These are phyloP conservation scores for Umbellularia californica DNA, from an alignment of 164 flowering plant genomes.

Conservation along the genomic window DNA sequence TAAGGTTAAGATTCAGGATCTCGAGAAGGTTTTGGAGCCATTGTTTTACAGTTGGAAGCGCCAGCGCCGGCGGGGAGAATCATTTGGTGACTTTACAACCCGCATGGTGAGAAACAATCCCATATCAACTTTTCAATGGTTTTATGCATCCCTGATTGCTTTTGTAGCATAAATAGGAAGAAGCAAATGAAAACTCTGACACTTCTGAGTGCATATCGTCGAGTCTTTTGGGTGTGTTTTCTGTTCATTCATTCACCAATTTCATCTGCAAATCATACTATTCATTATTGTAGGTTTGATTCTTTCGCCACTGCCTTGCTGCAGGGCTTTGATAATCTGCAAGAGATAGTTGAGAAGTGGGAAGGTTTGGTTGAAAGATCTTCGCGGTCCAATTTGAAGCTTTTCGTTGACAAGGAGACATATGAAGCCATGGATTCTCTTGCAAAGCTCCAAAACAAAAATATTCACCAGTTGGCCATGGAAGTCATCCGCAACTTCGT, in stretches of 20 bases:
- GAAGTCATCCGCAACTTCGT: constrained; percentile 78
- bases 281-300: neutral
- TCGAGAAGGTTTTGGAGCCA: constrained; percentile 91
- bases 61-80: constrained; percentile 61
- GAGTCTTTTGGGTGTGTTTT: neutral
- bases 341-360: constrained; percentile 76
- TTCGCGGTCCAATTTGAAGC: constrained; percentile 50
- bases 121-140: neutral
- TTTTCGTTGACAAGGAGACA: constrained; percentile 32
- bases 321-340: constrained; percentile 86
- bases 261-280: neutral
- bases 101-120: constrained; percentile 55
- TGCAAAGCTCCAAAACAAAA: constrained; percentile 67
- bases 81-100: constrained; percentile 84
- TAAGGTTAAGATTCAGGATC: constrained; percentile 86
- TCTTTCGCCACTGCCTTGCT: neutral
- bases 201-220: neutral
- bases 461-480: constrained; percentile 75
- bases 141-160: neutral
- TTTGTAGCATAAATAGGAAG: neutral
- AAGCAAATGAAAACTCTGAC: neutral
- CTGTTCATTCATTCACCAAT: neutral
- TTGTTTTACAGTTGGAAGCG: constrained; percentile 76
- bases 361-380: constrained; percentile 43
- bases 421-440: constrained; percentile 27